Conservation (phyloP, 345 rosid genomes). For the Acer negundo region DNA sequence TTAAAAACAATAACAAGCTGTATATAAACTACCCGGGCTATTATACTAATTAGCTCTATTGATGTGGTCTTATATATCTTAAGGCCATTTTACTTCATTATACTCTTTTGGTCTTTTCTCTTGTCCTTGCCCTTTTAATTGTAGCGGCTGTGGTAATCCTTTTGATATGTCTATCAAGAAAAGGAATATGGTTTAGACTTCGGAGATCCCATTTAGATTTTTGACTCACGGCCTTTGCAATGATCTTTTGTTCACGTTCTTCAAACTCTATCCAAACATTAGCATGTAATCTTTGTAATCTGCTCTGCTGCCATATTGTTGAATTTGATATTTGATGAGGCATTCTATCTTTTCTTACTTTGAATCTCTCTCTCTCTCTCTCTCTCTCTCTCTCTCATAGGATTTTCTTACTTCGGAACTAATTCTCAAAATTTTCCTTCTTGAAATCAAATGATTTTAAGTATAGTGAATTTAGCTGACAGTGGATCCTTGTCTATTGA, state of each 20-base stretch:
- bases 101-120: too few species aligned
- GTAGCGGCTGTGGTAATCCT: not conserved
- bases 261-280: not conserved
- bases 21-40: too few species aligned
- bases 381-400: not conserved
- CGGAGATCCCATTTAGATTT: too few species aligned
- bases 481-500: not conserved
- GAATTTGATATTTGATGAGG: slow-evolving; percentile 1
- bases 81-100: too few species aligned
- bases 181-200: not conserved
- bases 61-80: too few species aligned
- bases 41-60: too few species aligned
- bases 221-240: not conserved
- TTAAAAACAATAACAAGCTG: too few species aligned
- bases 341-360: not conserved
- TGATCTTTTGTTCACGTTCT: not conserved
- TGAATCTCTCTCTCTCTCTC: not conserved
- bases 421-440: not conserved
- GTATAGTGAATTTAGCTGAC: not conserved
- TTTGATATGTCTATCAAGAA: not conserved
- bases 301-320: not conserved
- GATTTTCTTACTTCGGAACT: not conserved
- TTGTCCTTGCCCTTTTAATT: too few species aligned
- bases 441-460: not conserved
- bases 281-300: not conserved